Conservation (phyloP, 257 asterid species). For the Asclepias syriaca region DNA sequence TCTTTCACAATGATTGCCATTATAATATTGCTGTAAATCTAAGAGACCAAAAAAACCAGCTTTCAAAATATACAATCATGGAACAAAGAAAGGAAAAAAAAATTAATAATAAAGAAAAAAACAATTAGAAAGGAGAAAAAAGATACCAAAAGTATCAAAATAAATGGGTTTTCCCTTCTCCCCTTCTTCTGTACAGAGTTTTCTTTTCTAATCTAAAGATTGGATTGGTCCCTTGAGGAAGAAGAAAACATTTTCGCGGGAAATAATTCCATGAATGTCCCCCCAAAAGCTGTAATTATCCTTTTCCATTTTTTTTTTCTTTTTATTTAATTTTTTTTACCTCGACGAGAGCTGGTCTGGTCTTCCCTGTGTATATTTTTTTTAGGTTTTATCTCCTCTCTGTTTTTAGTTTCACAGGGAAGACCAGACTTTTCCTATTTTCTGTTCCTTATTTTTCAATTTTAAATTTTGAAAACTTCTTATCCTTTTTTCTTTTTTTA, state of each 20-base stretch:
- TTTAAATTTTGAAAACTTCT: neutral
- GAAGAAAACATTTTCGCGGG: slow-evolving; percentile 2
- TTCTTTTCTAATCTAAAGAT: neutral
- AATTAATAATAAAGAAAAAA: neutral
- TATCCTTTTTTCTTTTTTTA: neutral
- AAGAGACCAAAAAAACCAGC: too few species aligned
- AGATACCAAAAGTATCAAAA: neutral
- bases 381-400: too few species aligned
- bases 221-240: neutral
- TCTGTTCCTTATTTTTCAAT: neutral
- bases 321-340: neutral
- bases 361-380: neutral
- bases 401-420: neutral
- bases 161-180: neutral
- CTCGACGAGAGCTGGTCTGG: neutral
- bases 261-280: neutral
- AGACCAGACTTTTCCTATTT: neutral
- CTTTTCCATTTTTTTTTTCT: too few species aligned
- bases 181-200: neutral
- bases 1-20: neutral
- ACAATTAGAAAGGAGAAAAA: neutral
- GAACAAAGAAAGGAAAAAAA: neutral
- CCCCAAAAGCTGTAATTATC: neutral
- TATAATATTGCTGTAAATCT: neutral
- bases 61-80: neutral